phyloP scores from a whole-genome alignment of 1,284 basidiomycete genomes.

The Puccinia novopanici region DNA sequence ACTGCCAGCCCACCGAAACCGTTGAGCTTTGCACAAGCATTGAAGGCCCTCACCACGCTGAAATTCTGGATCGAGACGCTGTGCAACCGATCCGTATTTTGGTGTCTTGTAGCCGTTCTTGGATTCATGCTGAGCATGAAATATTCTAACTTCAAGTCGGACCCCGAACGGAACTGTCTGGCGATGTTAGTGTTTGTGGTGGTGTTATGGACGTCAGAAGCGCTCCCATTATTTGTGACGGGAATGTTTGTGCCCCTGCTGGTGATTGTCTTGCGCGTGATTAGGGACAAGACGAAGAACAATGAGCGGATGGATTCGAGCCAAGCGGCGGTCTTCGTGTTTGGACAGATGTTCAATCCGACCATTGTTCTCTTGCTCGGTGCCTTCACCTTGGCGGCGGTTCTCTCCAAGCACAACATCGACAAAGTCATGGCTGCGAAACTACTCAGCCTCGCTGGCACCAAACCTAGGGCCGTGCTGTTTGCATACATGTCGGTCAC shows the following conservation, averaged over 20 bases:
- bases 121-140: constrained; percentile 68
- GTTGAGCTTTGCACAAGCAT: background rate
- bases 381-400: constrained; percentile 99
- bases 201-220: constrained; percentile 94
- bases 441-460: constrained; percentile 85
- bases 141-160: constrained; percentile 66
- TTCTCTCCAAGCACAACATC: constrained; percentile 93
- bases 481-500: constrained; percentile 95
- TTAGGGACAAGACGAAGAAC: constrained; percentile 68
- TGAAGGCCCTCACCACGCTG: background rate
- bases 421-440: constrained; percentile 87
- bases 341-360: constrained; percentile 71
- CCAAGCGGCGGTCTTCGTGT: constrained; percentile 77
- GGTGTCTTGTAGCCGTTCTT: constrained; percentile 64
- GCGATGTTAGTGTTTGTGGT: constrained; percentile 89
- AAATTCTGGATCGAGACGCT: constrained; percentile 13
- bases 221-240: constrained; percentile 94
- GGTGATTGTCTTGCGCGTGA: constrained; percentile 82
- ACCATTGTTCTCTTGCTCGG: constrained; percentile 81
- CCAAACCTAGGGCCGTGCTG: constrained; percentile 79
- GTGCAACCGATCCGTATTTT: constrained; percentile 62
- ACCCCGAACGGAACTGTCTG: constrained; percentile 85
- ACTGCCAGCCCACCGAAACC: constrained; percentile 58
- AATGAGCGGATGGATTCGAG: constrained; percentile 67
- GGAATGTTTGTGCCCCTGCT: constrained; percentile 85